Evolutionary conservation across 2,329 filamentous ascomycete genomes (phyloP).

Genomic region (Ophiosphaerella narmari): DNA sequence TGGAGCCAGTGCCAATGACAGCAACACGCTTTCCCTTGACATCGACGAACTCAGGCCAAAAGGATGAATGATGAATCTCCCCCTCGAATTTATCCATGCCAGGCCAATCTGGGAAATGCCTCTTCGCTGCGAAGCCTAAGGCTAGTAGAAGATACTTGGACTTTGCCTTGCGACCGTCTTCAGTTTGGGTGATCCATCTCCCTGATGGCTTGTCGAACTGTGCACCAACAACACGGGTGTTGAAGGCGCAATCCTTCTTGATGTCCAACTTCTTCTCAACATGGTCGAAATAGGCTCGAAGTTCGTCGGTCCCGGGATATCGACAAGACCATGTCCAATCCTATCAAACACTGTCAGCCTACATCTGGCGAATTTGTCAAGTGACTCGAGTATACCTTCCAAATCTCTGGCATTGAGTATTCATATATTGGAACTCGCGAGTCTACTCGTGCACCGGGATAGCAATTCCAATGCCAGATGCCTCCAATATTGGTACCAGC

Average conservation of each 20-base stretch:
- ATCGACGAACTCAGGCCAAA: constrained; percentile 64
- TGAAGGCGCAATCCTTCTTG: constrained; percentile 62
- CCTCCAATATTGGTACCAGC: constrained; percentile 46
- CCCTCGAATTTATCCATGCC: constrained; percentile 66
- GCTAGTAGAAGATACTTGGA: constrained; percentile 59
- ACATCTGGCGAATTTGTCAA: not conserved
- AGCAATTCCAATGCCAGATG: constrained; percentile 53
- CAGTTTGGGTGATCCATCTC: constrained; percentile 58
- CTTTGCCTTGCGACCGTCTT: constrained; percentile 57
- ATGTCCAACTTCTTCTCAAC: constrained; percentile 61
- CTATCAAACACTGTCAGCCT: constrained; percentile 25
- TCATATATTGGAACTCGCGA: constrained; percentile 54
- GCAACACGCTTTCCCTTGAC: constrained; percentile 63
- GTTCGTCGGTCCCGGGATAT: constrained; percentile 58
- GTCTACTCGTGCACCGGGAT: constrained; percentile 54
- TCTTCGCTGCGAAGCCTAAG: constrained; percentile 63
- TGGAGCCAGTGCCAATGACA: constrained; percentile 68
- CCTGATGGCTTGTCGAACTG: constrained; percentile 55
- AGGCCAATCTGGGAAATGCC: constrained; percentile 65
- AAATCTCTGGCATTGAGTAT: constrained; percentile 54
- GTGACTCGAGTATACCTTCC: constrained; percentile 37
- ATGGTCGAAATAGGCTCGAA: constrained; percentile 64
- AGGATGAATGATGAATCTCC: constrained; percentile 62
- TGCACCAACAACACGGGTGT: constrained; percentile 59
- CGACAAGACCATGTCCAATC: constrained; percentile 62